Evolutionary conservation across 768 basidiomycete species (phyloP).

Genomic region (Tricholoma hemisulphureum): DNA sequence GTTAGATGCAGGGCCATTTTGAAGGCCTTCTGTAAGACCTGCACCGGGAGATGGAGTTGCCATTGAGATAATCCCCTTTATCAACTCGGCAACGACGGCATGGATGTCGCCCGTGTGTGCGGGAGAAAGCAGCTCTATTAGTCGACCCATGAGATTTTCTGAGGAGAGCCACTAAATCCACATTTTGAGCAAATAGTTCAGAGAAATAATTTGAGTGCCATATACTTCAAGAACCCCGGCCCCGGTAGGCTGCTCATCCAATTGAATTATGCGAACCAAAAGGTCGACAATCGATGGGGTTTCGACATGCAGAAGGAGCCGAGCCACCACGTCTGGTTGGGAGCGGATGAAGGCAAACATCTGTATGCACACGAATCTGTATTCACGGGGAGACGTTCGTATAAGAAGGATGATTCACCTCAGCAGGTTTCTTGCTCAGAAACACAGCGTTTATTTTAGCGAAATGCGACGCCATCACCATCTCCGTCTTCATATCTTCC

Average conservation of each 20-base stretch:
- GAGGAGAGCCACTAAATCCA: constrained; percentile 77
- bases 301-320: constrained; percentile 82
- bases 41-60: constrained; percentile 83
- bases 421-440: constrained; percentile 82
- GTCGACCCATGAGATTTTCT: constrained; percentile 75
- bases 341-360: constrained; percentile 91
- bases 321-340: constrained; percentile 77
- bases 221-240: constrained; percentile 85
- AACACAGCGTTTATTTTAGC: constrained; percentile 91
- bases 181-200: constrained; percentile 11
- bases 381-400: constrained; percentile 22
- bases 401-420: constrained; percentile 56
- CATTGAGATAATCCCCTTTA: constrained; percentile 94
- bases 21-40: constrained; percentile 65
- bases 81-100: constrained; percentile 81
- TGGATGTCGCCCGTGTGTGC: constrained; percentile 73
- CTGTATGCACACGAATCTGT: constrained; percentile 42
- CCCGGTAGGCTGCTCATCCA: constrained; percentile 81
- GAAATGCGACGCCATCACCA: constrained; percentile 89
- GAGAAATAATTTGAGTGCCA: constrained; percentile 27
- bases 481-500: constrained; percentile 84
- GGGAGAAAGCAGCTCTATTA: constrained; percentile 83
- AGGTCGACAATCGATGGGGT: constrained; percentile 91
- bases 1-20: constrained; percentile 77
- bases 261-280: constrained; percentile 83